phyloP scores from a whole-genome alignment of 1,284 basidiomycete species.

The Trichosporon asahii region DNA sequence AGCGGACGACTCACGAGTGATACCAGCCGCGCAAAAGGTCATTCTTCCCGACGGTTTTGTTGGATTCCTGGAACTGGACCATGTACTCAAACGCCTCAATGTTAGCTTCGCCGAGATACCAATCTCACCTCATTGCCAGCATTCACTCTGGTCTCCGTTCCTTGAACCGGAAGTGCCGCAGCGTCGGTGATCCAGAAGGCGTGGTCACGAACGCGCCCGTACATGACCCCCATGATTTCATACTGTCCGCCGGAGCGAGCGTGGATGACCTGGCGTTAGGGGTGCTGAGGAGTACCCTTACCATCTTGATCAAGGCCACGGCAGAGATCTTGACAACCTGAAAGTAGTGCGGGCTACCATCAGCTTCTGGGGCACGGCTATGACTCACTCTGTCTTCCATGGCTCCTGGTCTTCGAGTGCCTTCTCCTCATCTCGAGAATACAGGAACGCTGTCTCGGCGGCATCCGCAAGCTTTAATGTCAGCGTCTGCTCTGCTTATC shows the following conservation, averaged over 20 bases:
- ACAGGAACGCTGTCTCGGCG: slow-evolving; percentile 73
- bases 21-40: slow-evolving; percentile 99
- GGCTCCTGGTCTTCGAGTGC: slow-evolving; percentile 68
- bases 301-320: slow-evolving; percentile 97
- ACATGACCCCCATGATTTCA: slow-evolving; percentile 99
- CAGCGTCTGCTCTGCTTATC: slow-evolving; percentile 19
- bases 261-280: slow-evolving; percentile 74
- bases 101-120: background rate
- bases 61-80: slow-evolving; percentile 83
- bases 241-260: slow-evolving; percentile 94
- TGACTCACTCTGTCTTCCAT: slow-evolving; percentile 77
- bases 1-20: slow-evolving; percentile 61
- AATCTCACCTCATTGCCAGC: slow-evolving; percentile 70
- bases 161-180: slow-evolving; percentile 94
- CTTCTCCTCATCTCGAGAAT: slow-evolving; percentile 69
- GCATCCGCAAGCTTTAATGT: slow-evolving; percentile 38
- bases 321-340: slow-evolving; percentile 92
- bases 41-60: slow-evolving; percentile 70
- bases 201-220: slow-evolving; percentile 85
- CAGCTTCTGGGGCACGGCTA: background rate
- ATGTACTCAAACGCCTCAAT: slow-evolving; percentile 86
- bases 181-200: slow-evolving; percentile 92
- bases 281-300: slow-evolving; percentile 42
- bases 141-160: slow-evolving; percentile 98
- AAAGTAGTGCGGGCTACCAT: slow-evolving; percentile 78